Base-by-base conservation (phyloP, 352 stramenopile genomes). In the Thalassiosira hispida region DNA sequence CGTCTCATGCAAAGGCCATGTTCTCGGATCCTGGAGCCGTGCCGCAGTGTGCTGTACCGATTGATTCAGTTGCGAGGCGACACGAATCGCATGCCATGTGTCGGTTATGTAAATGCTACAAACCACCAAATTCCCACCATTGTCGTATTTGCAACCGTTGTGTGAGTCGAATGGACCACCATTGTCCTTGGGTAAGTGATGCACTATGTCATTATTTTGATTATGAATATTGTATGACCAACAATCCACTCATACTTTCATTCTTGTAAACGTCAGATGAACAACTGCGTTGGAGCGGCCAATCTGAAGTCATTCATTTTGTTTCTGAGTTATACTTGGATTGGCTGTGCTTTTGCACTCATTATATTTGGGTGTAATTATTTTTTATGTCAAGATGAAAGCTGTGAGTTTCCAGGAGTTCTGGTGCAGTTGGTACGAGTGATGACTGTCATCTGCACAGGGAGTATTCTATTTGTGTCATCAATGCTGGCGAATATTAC, bases 401-500 rank as follows among this genome's bases (percentile, higher is more conserved):
- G 83, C 53, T 93, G 87, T 56, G 86, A 76, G 2, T 93, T 94
- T 74, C 77, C 85, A 59, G 84, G 81, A 1, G 52, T 95, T 22
- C 71, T 94, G 5, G 78, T 93, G 40, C 90, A 95, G 29, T 60
- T 95, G 33, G 90, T 94, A 0, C 81, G 91, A 27, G 76, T 89
- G n/a, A 93, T 95, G 86, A 94, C 91, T 1, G 56, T 94, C 27
- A 57, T 96, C 6, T 85, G 78, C 46, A 81, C 92, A 52, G 88
- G 83, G 5, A 82, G 88, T 5, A 89, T 95, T 67, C 64, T 96
- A 1, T 96, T 96, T 71, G 93, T 90, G 0, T 90, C 89, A 16
- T 92, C 80, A n/a, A 96, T 96, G 92, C 69, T 96, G 0, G 91
- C 93, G 88, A 96, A 95, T 77, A 87, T 95, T 2, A 92, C 85